Evolutionary conservation across 2,329 filamentous ascomycete genomes (phyloP), one percentile per base, ranked within the genome.

Genomic region (Rhynchosporium secalis): DNA sequence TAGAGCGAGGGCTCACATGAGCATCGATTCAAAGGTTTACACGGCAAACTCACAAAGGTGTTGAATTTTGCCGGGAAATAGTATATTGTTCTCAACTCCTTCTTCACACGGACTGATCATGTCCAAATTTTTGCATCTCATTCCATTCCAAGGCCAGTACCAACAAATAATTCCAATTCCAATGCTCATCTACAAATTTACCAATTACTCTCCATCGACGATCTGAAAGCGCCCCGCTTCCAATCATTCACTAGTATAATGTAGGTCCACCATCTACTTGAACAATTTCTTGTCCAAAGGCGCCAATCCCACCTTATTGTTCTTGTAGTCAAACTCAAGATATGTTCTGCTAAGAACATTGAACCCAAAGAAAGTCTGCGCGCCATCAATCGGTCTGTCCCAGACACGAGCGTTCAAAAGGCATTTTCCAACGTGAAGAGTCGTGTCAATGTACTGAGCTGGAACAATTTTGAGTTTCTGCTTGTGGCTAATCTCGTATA

Each of bases 351-450:
- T 58, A n/a, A 62, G 47, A 33, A 62, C 46, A 40, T 57, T 57
- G 55, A 62, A 43, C 10, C 60, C 60, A 31, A 62, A 62, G 60
- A 62, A 62, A 20, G 60, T 62, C 56, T 62, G 60, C 38, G 60
- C 60, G 1, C 60, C 60, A 43, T 62, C 60, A 45, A 62, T 41
- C 13, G 60, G 54, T 46, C 60, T 48, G 45, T 62, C 60, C 60
- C 60, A 62, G 28, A 57, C 54, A 26, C 60, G 38, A 26, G 60
- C 60, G 51, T 62, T 62, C 28, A 62, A 38, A n/a, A 62, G 43
- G 47, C 60, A 62, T 41, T 58, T 52, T 3, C 60, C 60, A 28
- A 56, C 33, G 29, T 52, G 48, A 13, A 58, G 49, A 10, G 55
- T 54, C 20, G 56, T 58, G 33, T 62, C 60, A 20, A 62, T 62